Evolutionary conservation across 306 rosid genomes (phyloP).

Genomic region (Citrullus mucosospermus): DNA sequence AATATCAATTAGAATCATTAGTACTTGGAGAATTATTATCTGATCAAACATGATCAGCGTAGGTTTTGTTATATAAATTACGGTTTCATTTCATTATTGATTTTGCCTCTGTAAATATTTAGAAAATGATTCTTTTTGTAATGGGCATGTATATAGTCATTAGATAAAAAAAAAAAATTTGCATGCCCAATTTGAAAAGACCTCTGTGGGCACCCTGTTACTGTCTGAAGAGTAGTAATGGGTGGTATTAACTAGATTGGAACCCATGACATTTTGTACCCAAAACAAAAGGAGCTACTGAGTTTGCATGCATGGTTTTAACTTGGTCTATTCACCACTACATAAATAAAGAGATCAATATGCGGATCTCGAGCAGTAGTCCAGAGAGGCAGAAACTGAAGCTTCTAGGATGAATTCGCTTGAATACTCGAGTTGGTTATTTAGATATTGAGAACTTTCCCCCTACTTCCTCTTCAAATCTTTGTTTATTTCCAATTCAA

Average conservation of each 20-base stretch:
- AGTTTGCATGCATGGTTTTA: neutral
- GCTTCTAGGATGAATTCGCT: neutral
- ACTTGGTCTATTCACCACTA: neutral
- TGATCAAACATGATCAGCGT: neutral
- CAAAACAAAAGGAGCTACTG: neutral
- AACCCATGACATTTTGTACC: neutral
- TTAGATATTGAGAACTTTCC: neutral
- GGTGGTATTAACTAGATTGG: neutral
- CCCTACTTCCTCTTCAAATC: neutral
- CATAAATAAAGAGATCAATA: neutral
- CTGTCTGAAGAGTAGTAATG: neutral
- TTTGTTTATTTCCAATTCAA: neutral
- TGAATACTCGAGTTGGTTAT: neutral
- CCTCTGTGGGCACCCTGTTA: neutral
- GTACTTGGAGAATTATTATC: too few species aligned
- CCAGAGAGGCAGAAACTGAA: neutral
- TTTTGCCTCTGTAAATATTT: too few species aligned
- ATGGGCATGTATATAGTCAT: too few species aligned
- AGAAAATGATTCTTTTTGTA: too few species aligned
- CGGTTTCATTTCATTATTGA: neutral
- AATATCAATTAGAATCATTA: too few species aligned
- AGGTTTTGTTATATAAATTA: neutral
- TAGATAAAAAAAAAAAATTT: neutral
- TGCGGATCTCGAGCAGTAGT: neutral
- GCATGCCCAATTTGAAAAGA: neutral